Base-by-base conservation (phyloP, 2,329 filamentous ascomycete species). In the Diaporthe sp. region DNA sequence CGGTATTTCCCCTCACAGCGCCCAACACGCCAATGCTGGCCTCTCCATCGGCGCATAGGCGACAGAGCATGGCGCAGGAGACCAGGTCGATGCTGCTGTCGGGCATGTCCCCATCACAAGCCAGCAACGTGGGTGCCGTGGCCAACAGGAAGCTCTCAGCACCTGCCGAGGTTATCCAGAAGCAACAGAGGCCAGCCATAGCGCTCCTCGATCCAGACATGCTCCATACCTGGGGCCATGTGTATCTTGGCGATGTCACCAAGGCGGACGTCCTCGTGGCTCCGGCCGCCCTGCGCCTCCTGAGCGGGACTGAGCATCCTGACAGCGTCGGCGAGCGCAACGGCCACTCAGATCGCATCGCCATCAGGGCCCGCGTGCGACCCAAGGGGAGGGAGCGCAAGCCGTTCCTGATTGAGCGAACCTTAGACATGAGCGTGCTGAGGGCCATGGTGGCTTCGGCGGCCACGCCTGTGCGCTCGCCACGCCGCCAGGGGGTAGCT, bases 371-470 rank as follows among this genome's bases (percentile, higher is more conserved):
- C 3, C 82, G 85, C 19, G 83, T 90, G 12, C 78, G 84, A 8
- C 87, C 88, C 22, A 82, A 81, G 49, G 79, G 81, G 25, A 80
- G 83, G 6, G 84, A 86, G 2, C 82, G 85, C 25, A 84, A 85
- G 65, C 83, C 88, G 1, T 87, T 90, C 77, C 78, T 87, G 0
- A 83, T 92, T 25, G 84, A 86, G 77, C 85, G 89, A 42, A 85
- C 84, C 25, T 89, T 92, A 75, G 84, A 90, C 75, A 81, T 90
- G 19, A 83, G 86, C 37, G 83, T 86, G 76, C 81, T 91, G 13
- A 84, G 86, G 61, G 83, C 85, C 12, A 88, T 86, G 0, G 82
- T 89, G n/a, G 85, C 86, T 2, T 82, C 85, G 4, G 81, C 78
- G 17, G 57, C 75, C 8, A 75, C 79, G 37, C 74, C 74, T 22